A percentile compares a stretch with the other conserved stretches of the same genome.
These are phyloP conservation scores for Amaranthus palmeri DNA, from an alignment of 148 eudicot species.

Conservation along the genomic window DNA sequence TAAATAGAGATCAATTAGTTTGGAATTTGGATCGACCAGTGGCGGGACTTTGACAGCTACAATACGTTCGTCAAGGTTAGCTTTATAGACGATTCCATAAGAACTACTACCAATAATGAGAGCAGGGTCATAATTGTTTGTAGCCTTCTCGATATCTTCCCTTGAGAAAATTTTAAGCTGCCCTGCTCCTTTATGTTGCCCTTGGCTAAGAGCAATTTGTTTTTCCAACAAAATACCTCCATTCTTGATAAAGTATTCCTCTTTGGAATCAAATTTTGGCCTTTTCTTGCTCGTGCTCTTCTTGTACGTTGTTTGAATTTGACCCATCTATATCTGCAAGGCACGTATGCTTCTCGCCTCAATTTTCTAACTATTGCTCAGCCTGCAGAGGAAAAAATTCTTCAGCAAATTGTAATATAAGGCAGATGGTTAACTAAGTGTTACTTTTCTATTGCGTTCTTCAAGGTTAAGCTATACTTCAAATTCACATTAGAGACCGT, in stretches of 20 bases:
- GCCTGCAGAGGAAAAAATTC: too few species aligned
- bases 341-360: too few species aligned
- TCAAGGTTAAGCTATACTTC: too few species aligned
- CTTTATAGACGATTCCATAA: slow-evolving; percentile 17
- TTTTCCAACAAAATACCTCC: slow-evolving; percentile 25
- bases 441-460: too few species aligned
- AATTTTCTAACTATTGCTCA: too few species aligned
- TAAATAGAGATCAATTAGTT: slow-evolving; percentile 7
- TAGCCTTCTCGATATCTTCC: slow-evolving; percentile 22
- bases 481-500: too few species aligned
- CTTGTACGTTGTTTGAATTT: background rate
- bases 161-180: slow-evolving; percentile 16
- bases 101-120: slow-evolving; percentile 12
- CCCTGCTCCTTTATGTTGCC: slow-evolving; percentile 12
- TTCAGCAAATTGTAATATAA: too few species aligned
- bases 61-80: slow-evolving; percentile 13
- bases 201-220: slow-evolving; percentile 15
- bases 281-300: slow-evolving; percentile 1
- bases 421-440: too few species aligned
- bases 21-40: background rate
- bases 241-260: slow-evolving; percentile 21
- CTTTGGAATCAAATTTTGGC: slow-evolving; percentile 5
- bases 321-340: slow-evolving; percentile 11
- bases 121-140: slow-evolving; percentile 18
- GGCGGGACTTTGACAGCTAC: slow-evolving; percentile 21